Evolutionary conservation across 1,139 yeast genomes (phyloP).

Genomic region (Yarrowia galli): DNA sequence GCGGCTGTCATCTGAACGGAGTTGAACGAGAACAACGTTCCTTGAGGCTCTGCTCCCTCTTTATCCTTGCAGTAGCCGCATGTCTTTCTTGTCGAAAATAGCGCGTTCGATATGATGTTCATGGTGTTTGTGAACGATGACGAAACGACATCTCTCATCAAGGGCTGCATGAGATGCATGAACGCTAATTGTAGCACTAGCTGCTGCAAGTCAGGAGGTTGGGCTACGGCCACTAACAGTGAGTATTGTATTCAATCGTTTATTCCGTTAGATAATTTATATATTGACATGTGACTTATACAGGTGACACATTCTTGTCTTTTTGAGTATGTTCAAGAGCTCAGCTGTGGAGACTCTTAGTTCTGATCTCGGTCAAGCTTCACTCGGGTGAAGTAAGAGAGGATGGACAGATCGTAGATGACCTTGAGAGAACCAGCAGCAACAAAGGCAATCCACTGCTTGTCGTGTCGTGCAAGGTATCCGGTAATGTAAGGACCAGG

Average conservation of each 20-base stretch:
- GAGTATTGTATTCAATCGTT: neutral
- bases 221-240: too few relatives aligned
- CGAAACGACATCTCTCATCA: neutral
- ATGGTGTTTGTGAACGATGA: slow-evolving; percentile 7
- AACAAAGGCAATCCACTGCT: slow-evolving; percentile 62
- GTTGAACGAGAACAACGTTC: slow-evolving; percentile 54
- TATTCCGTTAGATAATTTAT: slow-evolving; percentile 8
- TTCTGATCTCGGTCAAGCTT: slow-evolving; percentile 43
- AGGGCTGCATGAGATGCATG: slow-evolving; percentile 6
- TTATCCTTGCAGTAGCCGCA: slow-evolving; percentile 61
- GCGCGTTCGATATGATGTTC: slow-evolving; percentile 24
- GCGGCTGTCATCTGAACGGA: slow-evolving; percentile 54
- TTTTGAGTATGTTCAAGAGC: neutral
- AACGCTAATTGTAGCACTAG: neutral
- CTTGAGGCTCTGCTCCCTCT: slow-evolving; percentile 55
- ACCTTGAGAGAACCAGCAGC: slow-evolving; percentile 62
- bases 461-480: slow-evolving; percentile 59
- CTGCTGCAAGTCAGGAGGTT: too few relatives aligned
- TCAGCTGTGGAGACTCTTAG: neutral
- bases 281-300: slow-evolving; percentile 3
- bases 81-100: slow-evolving; percentile 7
- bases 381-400: slow-evolving; percentile 44
- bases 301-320: neutral
- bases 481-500: slow-evolving; percentile 80
- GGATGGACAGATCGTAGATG: slow-evolving; percentile 46